Conservation (phyloP, 805 yeast genomes). For the Sugiyamaella lignohabitans region DNA sequence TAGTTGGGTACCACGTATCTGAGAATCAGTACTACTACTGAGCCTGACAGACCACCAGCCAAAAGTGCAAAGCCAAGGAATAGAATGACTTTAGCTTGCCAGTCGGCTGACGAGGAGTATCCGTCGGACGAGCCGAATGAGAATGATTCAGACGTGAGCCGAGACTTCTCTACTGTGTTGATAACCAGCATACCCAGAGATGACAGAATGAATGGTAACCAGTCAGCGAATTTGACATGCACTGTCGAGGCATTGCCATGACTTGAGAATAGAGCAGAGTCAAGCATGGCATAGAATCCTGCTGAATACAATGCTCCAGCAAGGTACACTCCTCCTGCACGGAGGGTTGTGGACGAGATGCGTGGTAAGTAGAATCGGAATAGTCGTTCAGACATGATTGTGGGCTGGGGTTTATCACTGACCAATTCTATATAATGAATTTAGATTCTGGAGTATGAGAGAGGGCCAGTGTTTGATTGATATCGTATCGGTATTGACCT, state of each 20-base stretch:
- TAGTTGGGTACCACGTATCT: slow-evolving; percentile 76
- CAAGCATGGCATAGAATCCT: slow-evolving; percentile 86
- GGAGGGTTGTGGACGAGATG: slow-evolving; percentile 61
- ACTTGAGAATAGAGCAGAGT: slow-evolving; percentile 79
- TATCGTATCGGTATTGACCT: too few relatives aligned
- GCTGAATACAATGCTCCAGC: slow-evolving; percentile 33
- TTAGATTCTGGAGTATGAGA: too few relatives aligned
- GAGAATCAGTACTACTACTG: slow-evolving; percentile 78
- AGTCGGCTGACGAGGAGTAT: slow-evolving; percentile 46
- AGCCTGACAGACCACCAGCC: slow-evolving; percentile 92
- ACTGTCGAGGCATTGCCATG: slow-evolving; percentile 79
- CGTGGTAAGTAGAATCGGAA: slow-evolving; percentile 28
- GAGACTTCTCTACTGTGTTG: slow-evolving; percentile 63
- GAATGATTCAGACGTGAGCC: slow-evolving; percentile 37
- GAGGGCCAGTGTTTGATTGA: too few relatives aligned
- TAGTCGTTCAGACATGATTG: background rate
- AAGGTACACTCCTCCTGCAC: slow-evolving; percentile 68
- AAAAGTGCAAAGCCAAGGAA: slow-evolving; percentile 88
- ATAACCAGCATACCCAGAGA: slow-evolving; percentile 82
- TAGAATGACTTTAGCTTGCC: slow-evolving; percentile 89
- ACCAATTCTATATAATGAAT: too few relatives aligned
- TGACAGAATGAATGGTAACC: slow-evolving; percentile 90
- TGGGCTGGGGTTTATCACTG: too few relatives aligned
- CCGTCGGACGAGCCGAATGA: slow-evolving; percentile 34
- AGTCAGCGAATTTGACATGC: slow-evolving; percentile 86